Percentiles rank a stretch among this genome's conserved stretches.
Conservation (phyloP, 2,329 filamentous ascomycete species). For the Trichophyton mentagrophytes region DNA sequence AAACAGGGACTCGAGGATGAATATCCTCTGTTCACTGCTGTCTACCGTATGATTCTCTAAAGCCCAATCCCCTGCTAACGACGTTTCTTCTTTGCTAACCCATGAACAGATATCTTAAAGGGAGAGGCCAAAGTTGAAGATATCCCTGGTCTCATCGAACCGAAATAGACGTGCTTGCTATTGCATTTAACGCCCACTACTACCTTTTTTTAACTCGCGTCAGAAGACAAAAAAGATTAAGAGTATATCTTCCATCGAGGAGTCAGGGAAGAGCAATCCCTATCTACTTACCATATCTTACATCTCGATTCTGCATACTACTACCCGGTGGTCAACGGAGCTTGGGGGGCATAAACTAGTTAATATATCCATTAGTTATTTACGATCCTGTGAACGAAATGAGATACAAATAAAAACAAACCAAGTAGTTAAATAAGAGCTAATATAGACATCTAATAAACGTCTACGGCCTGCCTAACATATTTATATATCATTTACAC, state of each 20-base stretch:
- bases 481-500: not conserved
- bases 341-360: not conserved
- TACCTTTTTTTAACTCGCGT: not conserved
- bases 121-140: conserved; percentile 66
- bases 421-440: not conserved
- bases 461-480: not conserved
- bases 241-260: not conserved
- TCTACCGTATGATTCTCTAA: conserved; percentile 43
- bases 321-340: not conserved
- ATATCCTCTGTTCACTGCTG: conserved; percentile 86
- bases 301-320: not conserved
- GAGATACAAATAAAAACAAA: not conserved
- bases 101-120: conserved; percentile 52
- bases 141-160: conserved; percentile 57
- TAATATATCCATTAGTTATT: not conserved
- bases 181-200: not conserved
- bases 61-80: too few species aligned
- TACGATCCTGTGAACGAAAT: not conserved
- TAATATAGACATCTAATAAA: not conserved
- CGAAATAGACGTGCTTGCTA: conserved; percentile 18
- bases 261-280: not conserved
- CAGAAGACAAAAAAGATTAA: not conserved
- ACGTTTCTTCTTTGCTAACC: conserved; percentile 7
- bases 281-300: not conserved
- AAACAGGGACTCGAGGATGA: conserved; percentile 63